These are phyloP conservation scores for Collybia sordida DNA, from an alignment of 768 basidiomycete genomes.

Conservation along the genomic window DNA sequence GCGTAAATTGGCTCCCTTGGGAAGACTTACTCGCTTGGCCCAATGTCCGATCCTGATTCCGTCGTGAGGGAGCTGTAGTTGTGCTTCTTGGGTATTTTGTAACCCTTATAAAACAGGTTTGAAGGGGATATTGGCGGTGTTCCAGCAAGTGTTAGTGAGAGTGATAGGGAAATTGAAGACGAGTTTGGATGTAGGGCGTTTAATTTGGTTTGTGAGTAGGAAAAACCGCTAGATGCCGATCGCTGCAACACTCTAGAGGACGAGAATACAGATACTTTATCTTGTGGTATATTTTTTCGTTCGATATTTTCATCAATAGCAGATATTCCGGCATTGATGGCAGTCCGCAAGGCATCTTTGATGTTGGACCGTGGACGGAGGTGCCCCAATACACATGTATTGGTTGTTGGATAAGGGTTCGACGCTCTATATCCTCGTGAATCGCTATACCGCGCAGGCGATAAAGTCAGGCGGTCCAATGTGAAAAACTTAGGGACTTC, in stretches of 20 bases:
- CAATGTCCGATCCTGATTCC: too few relatives aligned
- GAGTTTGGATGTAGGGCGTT: conserved; percentile 7
- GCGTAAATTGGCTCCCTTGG: too few relatives aligned
- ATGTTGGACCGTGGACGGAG: conserved; percentile 24
- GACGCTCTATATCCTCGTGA: too few relatives aligned
- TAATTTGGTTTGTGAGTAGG: conserved; percentile 4
- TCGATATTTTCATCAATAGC: neutral
- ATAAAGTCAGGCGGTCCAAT: conserved; percentile 38
- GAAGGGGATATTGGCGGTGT: conserved; percentile 1
- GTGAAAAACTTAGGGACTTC: conserved; percentile 42
- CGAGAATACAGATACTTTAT: neutral
- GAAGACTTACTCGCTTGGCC: too few relatives aligned
- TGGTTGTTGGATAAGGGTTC: neutral
- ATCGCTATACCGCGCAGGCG: conserved; percentile 5
- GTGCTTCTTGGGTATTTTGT: too few relatives aligned
- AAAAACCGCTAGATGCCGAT: conserved; percentile 4
- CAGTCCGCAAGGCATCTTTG: conserved; percentile 34
- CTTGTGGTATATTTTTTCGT: neutral
- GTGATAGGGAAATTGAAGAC: conserved; percentile 14
- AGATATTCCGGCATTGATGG: conserved; percentile 32
- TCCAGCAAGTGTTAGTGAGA: conserved; percentile 11
- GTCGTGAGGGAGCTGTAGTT: too few relatives aligned
- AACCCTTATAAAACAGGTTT: neutral
- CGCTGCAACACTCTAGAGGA: conserved; percentile 1
- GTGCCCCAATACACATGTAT: conserved; percentile 8